Evolutionary conservation across 305 asterid genomes (phyloP).

Genomic region (Petunia hybrid): DNA sequence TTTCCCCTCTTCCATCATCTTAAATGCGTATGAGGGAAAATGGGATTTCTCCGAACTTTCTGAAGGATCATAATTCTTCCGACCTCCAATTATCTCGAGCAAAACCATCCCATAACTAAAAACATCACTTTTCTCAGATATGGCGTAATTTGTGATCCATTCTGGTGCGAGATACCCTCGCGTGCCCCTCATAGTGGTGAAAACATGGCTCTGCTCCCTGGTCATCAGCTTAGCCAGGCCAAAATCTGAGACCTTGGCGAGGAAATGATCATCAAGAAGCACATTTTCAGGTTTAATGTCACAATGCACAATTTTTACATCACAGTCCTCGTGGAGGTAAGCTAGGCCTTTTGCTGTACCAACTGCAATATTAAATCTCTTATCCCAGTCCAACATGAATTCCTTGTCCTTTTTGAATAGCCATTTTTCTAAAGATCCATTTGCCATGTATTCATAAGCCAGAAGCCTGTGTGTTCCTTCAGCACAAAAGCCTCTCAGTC

Average conservation of each 20-base stretch:
- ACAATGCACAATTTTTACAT: conserved; percentile 83
- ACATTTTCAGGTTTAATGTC: conserved; percentile 93
- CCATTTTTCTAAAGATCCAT: conserved; percentile 84
- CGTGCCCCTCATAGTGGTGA: conserved; percentile 87
- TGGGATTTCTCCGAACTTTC: conserved; percentile 72
- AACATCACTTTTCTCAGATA: conserved; percentile 89
- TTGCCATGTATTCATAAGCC: conserved; percentile 85
- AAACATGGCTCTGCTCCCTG: conserved; percentile 82
- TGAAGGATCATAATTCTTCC: conserved; percentile 71
- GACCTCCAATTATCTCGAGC: conserved; percentile 84
- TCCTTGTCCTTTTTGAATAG: conserved; percentile 66
- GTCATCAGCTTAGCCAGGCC: conserved; percentile 94
- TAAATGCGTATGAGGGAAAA: conserved; percentile 83
- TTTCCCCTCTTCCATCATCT: conserved; percentile 90
- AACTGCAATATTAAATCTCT: conserved; percentile 71
- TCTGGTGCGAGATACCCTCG: conserved; percentile 93
- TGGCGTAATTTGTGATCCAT: conserved; percentile 92
- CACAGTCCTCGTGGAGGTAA: conserved; percentile 89
- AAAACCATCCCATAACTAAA: conserved; percentile 88
- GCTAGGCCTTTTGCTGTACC: conserved; percentile 92
- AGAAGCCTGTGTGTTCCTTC: conserved; percentile 89
- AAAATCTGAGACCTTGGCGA: conserved; percentile 84
- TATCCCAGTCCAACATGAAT: conserved; percentile 76
- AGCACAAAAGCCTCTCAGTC: conserved; percentile 85
- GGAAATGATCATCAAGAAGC: conserved; percentile 73